A percentile compares a stretch with the other conserved stretches of the same genome.
Evolutionary conservation across 768 basidiomycete genomes (phyloP).

Genomic region (Pholiota molesta): DNA sequence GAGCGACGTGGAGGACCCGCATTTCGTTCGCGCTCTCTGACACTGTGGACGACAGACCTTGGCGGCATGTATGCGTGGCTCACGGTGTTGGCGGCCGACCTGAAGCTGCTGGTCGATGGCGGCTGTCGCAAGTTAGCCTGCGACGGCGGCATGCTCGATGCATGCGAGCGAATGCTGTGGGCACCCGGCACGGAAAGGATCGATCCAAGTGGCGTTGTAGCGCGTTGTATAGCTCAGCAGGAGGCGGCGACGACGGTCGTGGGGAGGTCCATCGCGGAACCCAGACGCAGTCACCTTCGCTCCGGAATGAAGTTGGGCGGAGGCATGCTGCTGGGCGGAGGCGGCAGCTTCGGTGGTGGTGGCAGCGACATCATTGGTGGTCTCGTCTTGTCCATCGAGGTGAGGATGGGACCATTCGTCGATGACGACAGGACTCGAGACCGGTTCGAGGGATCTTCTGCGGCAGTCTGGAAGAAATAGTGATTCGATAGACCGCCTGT

Average conservation of each 20-base stretch:
- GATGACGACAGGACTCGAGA: constrained; percentile 62
- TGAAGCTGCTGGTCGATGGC: constrained; percentile 83
- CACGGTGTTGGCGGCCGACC: constrained; percentile 69
- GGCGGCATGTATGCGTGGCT: constrained; percentile 49
- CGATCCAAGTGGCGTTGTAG: constrained; percentile 81
- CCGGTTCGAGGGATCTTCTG: constrained; percentile 43
- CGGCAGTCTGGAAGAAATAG: constrained; percentile 57
- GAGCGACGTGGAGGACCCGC: constrained; percentile 73
- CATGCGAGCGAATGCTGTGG: constrained; percentile 59
- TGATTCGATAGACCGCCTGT: constrained; percentile 77
- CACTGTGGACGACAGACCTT: constrained; percentile 52
- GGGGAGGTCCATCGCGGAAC: constrained; percentile 73
- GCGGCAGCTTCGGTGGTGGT: constrained; percentile 76
- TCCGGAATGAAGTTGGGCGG: constrained; percentile 82
- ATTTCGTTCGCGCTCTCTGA: constrained; percentile 54
- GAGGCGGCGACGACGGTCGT: constrained; percentile 91
- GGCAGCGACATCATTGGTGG: constrained; percentile 87
- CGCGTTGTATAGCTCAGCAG: constrained; percentile 87
- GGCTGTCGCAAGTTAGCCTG: constrained; percentile 67
- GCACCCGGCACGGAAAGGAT: constrained; percentile 57
- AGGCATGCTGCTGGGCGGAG: constrained; percentile 70
- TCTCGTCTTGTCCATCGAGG: constrained; percentile 71
- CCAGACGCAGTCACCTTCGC: constrained; percentile 47
- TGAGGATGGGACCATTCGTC: constrained; percentile 41
- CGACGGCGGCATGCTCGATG: constrained; percentile 77